Evolutionary conservation across 768 basidiomycete species (phyloP), one percentile per base, ranked within the genome.

Genomic region (Tephrocybe sp.): DNA sequence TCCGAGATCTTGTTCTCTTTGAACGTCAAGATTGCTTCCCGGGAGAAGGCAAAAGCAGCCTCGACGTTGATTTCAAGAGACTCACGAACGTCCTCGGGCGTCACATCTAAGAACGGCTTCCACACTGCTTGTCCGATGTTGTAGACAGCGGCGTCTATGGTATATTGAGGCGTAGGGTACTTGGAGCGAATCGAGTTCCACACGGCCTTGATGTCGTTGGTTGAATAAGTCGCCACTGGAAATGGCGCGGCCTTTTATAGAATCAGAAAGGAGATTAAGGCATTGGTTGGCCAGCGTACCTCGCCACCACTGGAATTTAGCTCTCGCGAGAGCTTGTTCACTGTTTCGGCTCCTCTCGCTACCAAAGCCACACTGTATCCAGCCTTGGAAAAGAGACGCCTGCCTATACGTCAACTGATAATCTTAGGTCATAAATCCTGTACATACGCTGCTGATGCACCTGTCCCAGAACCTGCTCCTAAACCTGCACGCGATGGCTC

Each of bases 361-460:
- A 89, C 71, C 36, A 89, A 67, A 0, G 86, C 87, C 26, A 88
- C 75, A 35, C 73, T 78, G 60, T 87, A 89, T 0, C 86, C 86
- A 25, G 77, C 66, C 58, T 79, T 79, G 5, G 80, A 73, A 52
- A 86, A 85, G 13, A 79, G 55, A 25, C 80, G 83, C 15, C 85
- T 86, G 55, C 8, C 52, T 15, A 41, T 2, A 9, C 24, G 13
- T 51, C 54, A 40, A 57, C 37, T 16, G 21, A 9, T 25, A 36
- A 26, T 27, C 5, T 51, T 18, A 18, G 5, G 47, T 22, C 25
- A 13, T 25, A 52, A 37, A 6, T 38, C n/a, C 18, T 26, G 38
- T 38, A 67, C 78, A 55, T 60, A 84, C 83, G 82, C 83, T 32
- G 75, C 70, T 27, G 78, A 72, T 51, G 76, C 82, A 21, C 83